Evolutionary conservation across 2,329 filamentous ascomycete species (phyloP), one percentile per base, ranked within the genome.

Genomic region (Botrytis fabae): DNA sequence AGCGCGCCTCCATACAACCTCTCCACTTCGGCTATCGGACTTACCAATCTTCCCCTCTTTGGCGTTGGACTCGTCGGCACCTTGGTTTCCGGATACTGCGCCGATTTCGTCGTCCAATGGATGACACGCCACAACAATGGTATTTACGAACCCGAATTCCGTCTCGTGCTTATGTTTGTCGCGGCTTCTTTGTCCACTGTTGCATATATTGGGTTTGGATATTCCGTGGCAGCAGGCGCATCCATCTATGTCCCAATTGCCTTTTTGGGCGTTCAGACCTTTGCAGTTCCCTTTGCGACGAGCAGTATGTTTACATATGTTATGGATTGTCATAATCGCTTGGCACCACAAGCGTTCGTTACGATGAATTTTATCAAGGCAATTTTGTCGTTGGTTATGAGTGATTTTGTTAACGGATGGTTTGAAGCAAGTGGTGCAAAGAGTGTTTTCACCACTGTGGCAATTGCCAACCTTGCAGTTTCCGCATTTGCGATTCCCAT

Each of bases 61-160:
- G 74, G 61, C 35, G 74, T 78, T 4, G 75, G 75, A 40, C 60
- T 84, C 65, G 75, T 83, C 1, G 82, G 82, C 40, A 79, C 80
- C 14, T 72, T 82, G 10, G 71, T 82, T 57, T 78, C 83, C 0
- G 81, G 82, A 8, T 78, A 78, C 7, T 78, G 80, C 28, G 79
- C 82, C 28, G 83, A 84, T 73, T 81, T 81, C 28, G 73, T 83
- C 2, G 82, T 82, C 59, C 81, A 79, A 68, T 85, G 81, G 78
- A 82, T 86, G 72, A 84, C 85, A 1, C 84, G 83, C 78, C 83
- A 81, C 73, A 88, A 87, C 77, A 81, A 80, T 22, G 86, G 86
- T 25, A 80, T 87, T 68, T 88, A 87, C 78, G 85, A 87, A 77
- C 86, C 86, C 7, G 86, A 87, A 77, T 87, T 87, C 76, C 83